These are phyloP conservation scores for Colletotrichum sidae DNA, from an alignment of 2,329 filamentous ascomycete species.

Conservation along the genomic window DNA sequence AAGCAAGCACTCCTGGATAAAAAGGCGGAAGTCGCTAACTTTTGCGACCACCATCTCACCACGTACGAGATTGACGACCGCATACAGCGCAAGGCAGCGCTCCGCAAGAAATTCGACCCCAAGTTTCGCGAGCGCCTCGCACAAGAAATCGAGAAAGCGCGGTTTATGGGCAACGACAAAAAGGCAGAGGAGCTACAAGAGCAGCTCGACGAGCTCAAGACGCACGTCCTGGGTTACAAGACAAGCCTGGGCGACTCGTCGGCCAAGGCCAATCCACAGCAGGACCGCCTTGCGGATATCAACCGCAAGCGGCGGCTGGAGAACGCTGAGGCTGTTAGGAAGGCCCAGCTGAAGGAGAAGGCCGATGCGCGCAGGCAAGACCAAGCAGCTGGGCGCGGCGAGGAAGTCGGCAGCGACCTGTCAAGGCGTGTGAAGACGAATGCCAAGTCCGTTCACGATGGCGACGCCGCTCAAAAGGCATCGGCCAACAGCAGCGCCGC, in stretches of 20 bases:
- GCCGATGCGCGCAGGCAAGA: constrained; percentile 70
- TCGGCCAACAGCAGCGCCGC: constrained; percentile 56
- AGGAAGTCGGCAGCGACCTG: constrained; percentile 68
- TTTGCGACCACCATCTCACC: constrained; percentile 85
- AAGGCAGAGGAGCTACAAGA: constrained; percentile 66
- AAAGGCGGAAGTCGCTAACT: constrained; percentile 81
- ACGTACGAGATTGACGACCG: constrained; percentile 85
- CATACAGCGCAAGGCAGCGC: constrained; percentile 75
- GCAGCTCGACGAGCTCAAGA: constrained; percentile 71
- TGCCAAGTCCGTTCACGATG: constrained; percentile 76
- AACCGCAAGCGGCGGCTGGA: constrained; percentile 87
- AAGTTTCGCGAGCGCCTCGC: constrained; percentile 76
- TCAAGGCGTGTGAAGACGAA: constrained; percentile 73
- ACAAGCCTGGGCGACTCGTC: constrained; percentile 69
- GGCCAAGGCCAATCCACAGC: constrained; percentile 71
- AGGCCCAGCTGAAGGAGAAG: constrained; percentile 87
- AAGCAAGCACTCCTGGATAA: constrained; percentile 76
- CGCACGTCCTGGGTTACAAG: constrained; percentile 79
- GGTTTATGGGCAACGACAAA: constrained; percentile 71
- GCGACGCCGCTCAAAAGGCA: constrained; percentile 56
- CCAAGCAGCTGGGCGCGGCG: constrained; percentile 71
- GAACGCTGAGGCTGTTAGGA: constrained; percentile 91
- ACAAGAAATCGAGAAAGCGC: constrained; percentile 74
- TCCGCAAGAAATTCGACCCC: constrained; percentile 75
- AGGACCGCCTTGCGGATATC: constrained; percentile 84